Conservation (phyloP, 306 rosid genomes). For the Dryas alaskensis region DNA sequence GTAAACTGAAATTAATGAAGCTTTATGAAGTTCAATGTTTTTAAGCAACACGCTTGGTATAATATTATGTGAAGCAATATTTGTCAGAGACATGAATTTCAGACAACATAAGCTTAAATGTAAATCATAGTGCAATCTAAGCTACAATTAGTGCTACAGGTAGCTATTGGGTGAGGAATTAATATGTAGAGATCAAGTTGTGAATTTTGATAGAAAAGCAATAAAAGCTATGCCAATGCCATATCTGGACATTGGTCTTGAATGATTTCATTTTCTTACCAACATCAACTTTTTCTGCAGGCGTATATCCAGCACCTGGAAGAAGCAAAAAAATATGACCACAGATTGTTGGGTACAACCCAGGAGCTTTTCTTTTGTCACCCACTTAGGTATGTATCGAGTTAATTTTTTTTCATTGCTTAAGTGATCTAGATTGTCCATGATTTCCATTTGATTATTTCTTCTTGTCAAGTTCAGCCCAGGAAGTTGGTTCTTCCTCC, state of each 20-base stretch:
- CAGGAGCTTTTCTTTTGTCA: slow-evolving; percentile 91
- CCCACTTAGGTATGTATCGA: slow-evolving; percentile 68
- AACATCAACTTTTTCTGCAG: slow-evolving; percentile 37
- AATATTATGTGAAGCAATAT: background rate
- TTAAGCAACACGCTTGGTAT: too few species aligned
- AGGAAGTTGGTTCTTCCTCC: slow-evolving; percentile 99
- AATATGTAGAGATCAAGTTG: background rate
- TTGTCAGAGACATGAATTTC: background rate
- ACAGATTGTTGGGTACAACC: slow-evolving; percentile 79
- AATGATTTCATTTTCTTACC: slow-evolving; percentile 21
- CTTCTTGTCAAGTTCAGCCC: slow-evolving; percentile 57
- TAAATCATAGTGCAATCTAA: background rate
- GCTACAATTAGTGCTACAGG: background rate
- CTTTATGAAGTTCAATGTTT: too few species aligned
- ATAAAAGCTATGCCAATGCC: slow-evolving; percentile 13
- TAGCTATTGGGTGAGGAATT: background rate
- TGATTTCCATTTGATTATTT: background rate
- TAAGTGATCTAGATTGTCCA: background rate
- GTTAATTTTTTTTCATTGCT: slow-evolving; percentile 3
- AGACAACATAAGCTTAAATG: background rate
- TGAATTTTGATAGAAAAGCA: background rate
- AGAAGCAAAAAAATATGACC: slow-evolving; percentile 96
- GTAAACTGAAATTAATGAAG: background rate
- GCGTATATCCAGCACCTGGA: slow-evolving; percentile 59
- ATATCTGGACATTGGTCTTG: slow-evolving; percentile 15